Conservation (phyloP, 768 basidiomycete genomes). For the Pleurotus cornucopiae region DNA sequence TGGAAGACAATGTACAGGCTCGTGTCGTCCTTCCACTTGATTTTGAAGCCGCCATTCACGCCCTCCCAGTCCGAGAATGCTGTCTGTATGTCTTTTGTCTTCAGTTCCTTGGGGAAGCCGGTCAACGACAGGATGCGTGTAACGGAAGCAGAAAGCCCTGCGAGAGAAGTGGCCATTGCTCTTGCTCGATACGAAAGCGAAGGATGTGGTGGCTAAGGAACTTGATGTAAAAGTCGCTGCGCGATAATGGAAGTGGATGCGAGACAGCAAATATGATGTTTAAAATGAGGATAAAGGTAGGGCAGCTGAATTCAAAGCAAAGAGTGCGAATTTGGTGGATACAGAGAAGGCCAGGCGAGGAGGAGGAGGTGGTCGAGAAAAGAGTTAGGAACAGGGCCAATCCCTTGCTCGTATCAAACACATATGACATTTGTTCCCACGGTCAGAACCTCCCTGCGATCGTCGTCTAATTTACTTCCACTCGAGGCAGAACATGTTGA, state of each 20-base stretch:
- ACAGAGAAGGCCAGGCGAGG: slow-evolving; percentile 8
- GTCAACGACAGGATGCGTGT: slow-evolving; percentile 90
- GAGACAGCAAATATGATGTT: slow-evolving; percentile 2
- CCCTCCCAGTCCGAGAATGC: slow-evolving; percentile 89
- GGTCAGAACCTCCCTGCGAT: not conserved
- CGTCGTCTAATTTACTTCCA: no score
- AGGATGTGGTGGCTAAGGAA: slow-evolving; percentile 4
- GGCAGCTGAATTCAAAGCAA: slow-evolving; percentile 2
- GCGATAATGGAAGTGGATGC: not conserved
- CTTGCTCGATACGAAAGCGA: slow-evolving; percentile 18
- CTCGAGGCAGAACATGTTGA: no score
- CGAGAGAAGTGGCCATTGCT: slow-evolving; percentile 66
- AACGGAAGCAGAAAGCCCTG: slow-evolving; percentile 88
- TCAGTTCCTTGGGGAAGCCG: slow-evolving; percentile 94
- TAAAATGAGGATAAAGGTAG: slow-evolving; percentile 5
- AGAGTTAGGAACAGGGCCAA: not conserved
- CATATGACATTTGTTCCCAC: slow-evolving; percentile 6
- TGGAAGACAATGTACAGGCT: slow-evolving; percentile 92
- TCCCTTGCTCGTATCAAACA: slow-evolving; percentile 1
- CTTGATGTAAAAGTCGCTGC: not conserved
- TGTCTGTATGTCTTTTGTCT: slow-evolving; percentile 93
- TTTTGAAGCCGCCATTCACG: slow-evolving; percentile 89
- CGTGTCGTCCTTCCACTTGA: slow-evolving; percentile 98
- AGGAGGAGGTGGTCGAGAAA: not conserved
- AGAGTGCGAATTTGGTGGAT: slow-evolving; percentile 6